Conservation (phyloP, 257 asterid genomes). For the Oldenlandia corymbosa region DNA sequence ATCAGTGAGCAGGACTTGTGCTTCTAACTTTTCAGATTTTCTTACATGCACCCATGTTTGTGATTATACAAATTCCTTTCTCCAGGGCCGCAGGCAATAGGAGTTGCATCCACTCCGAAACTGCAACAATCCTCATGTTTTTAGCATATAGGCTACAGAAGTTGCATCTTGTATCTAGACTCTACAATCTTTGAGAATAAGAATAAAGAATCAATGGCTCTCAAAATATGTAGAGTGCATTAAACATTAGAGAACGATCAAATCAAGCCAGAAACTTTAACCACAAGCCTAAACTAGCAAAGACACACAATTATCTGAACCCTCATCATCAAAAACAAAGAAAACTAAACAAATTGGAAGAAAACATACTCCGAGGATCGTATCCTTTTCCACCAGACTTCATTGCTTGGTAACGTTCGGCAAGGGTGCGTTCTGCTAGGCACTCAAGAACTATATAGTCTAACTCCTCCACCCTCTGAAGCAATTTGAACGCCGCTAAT, state of each 20-base stretch:
- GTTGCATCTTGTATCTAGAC: background rate
- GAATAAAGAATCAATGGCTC: background rate
- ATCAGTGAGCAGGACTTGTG: conserved; percentile 1
- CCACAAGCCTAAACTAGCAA: background rate
- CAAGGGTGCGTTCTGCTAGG: conserved; percentile 97
- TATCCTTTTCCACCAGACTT: conserved; percentile 73
- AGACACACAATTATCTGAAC: background rate
- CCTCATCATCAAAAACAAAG: background rate
- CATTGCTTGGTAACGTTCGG: conserved; percentile 66
- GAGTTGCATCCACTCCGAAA: conserved; percentile 91
- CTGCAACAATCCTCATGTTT: conserved; percentile 31
- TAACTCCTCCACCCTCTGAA: conserved; percentile 64
- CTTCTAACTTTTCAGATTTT: background rate
- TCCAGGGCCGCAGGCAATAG: conserved; percentile 85
- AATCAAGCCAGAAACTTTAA: background rate
- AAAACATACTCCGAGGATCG: conserved; percentile 84
- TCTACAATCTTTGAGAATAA: background rate
- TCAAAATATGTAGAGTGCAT: background rate
- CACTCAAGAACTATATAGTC: conserved; percentile 91
- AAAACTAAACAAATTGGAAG: conserved; percentile 4
- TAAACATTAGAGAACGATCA: background rate
- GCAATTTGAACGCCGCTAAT: conserved; percentile 77
- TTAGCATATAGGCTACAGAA: background rate
- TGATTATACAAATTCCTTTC: conserved; percentile 77
- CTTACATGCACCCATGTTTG: conserved; percentile 99